A percentile compares a stretch with the other conserved stretches of the same genome.
phyloP scores from a whole-genome alignment of 2,329 filamentous ascomycete species.

The Ophiosphaerella narmari region DNA sequence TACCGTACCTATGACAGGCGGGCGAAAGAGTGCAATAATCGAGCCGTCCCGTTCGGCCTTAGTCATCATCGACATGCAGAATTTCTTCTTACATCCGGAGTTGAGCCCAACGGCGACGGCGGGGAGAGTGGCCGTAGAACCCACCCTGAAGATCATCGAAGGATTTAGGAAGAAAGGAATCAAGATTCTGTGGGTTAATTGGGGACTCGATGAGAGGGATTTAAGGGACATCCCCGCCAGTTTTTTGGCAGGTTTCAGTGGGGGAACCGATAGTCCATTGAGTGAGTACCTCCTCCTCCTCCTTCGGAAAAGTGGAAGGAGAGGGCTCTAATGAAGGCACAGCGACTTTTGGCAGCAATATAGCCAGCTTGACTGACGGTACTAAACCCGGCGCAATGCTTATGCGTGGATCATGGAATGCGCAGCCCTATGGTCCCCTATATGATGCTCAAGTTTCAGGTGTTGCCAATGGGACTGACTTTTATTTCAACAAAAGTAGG shows the following conservation, averaged over 20 bases:
- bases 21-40: conserved; percentile 14
- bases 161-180: conserved; percentile 41
- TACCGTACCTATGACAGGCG: conserved; percentile 32
- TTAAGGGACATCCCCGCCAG: conserved; percentile 38
- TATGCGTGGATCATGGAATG: conserved; percentile 45
- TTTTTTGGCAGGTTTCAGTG: conserved; percentile 18
- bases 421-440: conserved; percentile 42
- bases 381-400: conserved; percentile 34
- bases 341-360: conserved; percentile 18
- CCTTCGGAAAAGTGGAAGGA: not conserved
- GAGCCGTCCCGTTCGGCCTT: conserved; percentile 39
- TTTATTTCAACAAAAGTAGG: conserved; percentile 35
- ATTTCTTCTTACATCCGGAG: conserved; percentile 40
- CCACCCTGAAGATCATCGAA: conserved; percentile 41
- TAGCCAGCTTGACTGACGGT: conserved; percentile 15
- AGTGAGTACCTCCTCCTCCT: conserved; percentile 2
- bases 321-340: not conserved
- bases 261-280: conserved; percentile 4
- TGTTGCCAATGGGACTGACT: conserved; percentile 17
- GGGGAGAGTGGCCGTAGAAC: conserved; percentile 24
- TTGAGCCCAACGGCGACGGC: conserved; percentile 11
- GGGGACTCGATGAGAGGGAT: conserved; percentile 42
- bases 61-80: conserved; percentile 47
- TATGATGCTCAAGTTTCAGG: conserved; percentile 31
- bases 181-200: conserved; percentile 43